Evolutionary conservation across 257 asterid genomes (phyloP), one percentile per base, ranked within the genome.

Genomic region (Cynanchum wilfordii): DNA sequence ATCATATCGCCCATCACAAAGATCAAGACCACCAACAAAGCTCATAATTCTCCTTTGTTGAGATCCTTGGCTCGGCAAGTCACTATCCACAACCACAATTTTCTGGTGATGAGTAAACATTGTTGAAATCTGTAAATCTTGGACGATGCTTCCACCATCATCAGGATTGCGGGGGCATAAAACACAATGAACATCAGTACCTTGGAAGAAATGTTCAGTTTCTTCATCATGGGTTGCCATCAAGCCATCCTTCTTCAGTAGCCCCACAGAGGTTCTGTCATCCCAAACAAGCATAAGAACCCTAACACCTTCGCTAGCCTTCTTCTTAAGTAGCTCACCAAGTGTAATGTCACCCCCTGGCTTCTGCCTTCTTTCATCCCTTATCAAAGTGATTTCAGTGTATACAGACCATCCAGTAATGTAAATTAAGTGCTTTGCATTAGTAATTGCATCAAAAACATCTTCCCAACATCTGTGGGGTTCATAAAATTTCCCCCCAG

Each of bases 31-130:
- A 17, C 96, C 98, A 19, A 92, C 98, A 49, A 92, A 92, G 71
- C 98, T 90, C 85, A 92, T 85, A 19, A 92, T 74, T 56, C 98
- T 81, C 80, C 90, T 80, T 76, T 12, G 70, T 3, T 75, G 66
- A 2, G 89, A 81, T 10, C 81, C 87, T 27, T 80, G 83, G 22
- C 44, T 63, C 3, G 96, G 98, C 84, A 92, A 66, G 1, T 71
- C 90, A 57, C 80, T 74, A 19, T 92, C 98, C 71, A 88, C 96
- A 36, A 82, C 90, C 11, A 90, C 82, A 22, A 90, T 87, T 82
- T 92, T 92, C 76, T 92, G 98, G 73, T 92, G 96, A 76, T 92
- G 96, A 76, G 98, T 92, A 72, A 92, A 92, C 96, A 92, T 90
- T 1, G 96, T 81, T 7, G 98, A 88, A n/a, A 90, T 80, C 51